Evolutionary conservation across 257 asterid species (phyloP).

Genomic region (Solanum pennellii): DNA sequence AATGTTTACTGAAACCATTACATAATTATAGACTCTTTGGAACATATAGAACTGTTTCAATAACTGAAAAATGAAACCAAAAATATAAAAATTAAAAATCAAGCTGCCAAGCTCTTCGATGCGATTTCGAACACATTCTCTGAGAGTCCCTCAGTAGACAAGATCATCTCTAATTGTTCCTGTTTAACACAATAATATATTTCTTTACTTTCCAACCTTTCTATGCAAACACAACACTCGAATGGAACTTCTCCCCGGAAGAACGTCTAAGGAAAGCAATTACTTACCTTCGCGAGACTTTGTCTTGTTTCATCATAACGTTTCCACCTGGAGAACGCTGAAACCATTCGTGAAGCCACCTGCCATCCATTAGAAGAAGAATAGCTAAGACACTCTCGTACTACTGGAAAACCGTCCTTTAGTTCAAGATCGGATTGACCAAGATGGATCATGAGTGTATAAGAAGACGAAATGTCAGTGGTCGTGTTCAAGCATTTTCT

Average conservation of each 20-base stretch:
- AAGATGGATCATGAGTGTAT: neutral
- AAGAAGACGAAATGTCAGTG: neutral
- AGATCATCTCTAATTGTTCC: conserved; percentile 89
- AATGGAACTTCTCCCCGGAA: neutral
- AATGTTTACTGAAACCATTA: neutral
- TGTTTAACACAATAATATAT: conserved; percentile 2
- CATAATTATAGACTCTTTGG: neutral
- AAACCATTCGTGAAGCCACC: conserved; percentile 94
- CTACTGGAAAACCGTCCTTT: neutral
- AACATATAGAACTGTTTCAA: neutral
- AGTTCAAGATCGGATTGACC: neutral
- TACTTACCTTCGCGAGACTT: conserved; percentile 58
- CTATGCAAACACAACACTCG: neutral
- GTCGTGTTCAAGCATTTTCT: neutral
- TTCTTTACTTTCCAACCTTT: neutral
- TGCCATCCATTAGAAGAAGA: conserved; percentile 1
- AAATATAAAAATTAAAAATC: neutral
- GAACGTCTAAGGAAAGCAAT: neutral
- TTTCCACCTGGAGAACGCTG: conserved; percentile 90
- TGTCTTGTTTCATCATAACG: conserved; percentile 82
- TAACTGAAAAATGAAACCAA: neutral
- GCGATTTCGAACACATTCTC: conserved; percentile 89
- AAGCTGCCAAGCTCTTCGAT: conserved; percentile 83
- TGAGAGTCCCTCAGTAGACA: conserved; percentile 60
- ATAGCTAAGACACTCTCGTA: neutral